phyloP scores from a whole-genome alignment of 2,329 filamentous ascomycete species.

The Teratosphaeria nubilosa region DNA sequence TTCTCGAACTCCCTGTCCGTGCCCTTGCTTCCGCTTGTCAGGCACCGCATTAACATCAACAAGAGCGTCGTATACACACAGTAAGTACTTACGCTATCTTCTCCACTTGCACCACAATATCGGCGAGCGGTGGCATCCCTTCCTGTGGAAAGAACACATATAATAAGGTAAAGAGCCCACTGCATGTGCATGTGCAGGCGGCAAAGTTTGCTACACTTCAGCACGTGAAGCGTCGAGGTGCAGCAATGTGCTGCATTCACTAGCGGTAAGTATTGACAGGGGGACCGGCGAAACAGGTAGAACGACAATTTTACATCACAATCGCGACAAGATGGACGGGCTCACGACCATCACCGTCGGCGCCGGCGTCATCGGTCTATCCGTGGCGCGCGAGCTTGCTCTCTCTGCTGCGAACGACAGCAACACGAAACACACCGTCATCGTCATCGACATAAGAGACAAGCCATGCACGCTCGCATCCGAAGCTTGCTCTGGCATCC shows the following conservation, averaged over 20 bases:
- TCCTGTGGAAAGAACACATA: background rate
- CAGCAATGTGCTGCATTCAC: background rate
- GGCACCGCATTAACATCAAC: no score
- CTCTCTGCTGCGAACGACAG: slow-evolving; percentile 1
- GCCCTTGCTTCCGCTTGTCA: background rate
- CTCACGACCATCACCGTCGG: slow-evolving; percentile 15
- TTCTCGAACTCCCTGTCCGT: background rate
- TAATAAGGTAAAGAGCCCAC: background rate
- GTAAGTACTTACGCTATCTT: background rate
- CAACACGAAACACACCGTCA: slow-evolving; percentile 9
- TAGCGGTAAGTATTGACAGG: background rate
- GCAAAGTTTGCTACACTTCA: background rate
- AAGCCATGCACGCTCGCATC: slow-evolving; percentile 10
- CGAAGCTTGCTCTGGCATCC: slow-evolving; percentile 10
- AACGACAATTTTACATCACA: background rate
- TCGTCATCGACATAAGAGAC: slow-evolving; percentile 15
- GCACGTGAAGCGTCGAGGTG: background rate
- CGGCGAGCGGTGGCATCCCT: background rate
- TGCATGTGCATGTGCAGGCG: background rate
- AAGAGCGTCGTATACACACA: no score
- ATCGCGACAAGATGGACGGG: background rate
- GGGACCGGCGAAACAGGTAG: background rate
- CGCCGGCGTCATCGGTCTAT: slow-evolving; percentile 16
- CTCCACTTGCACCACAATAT: background rate
- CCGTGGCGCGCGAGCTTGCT: slow-evolving; percentile 16